These are phyloP conservation scores for Sarocladiaceae sp. DNA, from an alignment of 2,329 filamentous ascomycete genomes.

Conservation along the genomic window DNA sequence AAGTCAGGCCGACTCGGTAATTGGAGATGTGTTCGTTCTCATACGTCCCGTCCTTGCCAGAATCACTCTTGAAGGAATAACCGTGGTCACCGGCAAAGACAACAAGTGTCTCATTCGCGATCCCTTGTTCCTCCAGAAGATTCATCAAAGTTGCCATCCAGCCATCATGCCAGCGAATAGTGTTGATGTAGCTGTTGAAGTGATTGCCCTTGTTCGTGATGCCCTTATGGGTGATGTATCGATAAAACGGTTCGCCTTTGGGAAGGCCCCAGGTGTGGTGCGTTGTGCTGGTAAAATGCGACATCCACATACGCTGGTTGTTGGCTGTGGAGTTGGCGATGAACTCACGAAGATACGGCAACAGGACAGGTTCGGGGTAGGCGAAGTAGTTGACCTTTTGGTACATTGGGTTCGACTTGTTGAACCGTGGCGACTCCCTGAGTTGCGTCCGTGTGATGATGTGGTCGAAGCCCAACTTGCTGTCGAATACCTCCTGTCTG, in stretches of 20 bases:
- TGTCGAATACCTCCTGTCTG: slow-evolving; percentile 13
- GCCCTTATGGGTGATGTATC: slow-evolving; percentile 12
- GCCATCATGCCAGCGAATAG: slow-evolving; percentile 32
- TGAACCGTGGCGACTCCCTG: slow-evolving; percentile 10
- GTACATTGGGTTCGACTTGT: slow-evolving; percentile 10
- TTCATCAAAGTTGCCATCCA: slow-evolving; percentile 34
- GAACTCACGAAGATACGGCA: slow-evolving; percentile 32
- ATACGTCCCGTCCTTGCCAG: slow-evolving; percentile 31
- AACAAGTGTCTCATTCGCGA: slow-evolving; percentile 39
- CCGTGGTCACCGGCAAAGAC: slow-evolving; percentile 41
- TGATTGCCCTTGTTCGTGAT: no score
- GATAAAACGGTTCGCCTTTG: slow-evolving; percentile 18
- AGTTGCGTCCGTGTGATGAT: slow-evolving; percentile 16
- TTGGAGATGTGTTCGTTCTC: slow-evolving; percentile 39
- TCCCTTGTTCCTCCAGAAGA: slow-evolving; percentile 36
- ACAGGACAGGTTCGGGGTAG: slow-evolving; percentile 33
- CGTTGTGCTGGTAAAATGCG: slow-evolving; percentile 30
- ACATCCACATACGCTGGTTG: slow-evolving; percentile 27
- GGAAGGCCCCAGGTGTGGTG: slow-evolving; percentile 40
- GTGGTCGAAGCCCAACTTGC: slow-evolving; percentile 18
- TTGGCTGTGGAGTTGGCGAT: slow-evolving; percentile 23
- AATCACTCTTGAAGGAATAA: slow-evolving; percentile 36
- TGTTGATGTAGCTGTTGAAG: slow-evolving; percentile 37
- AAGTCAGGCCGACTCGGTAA: slow-evolving; percentile 37
- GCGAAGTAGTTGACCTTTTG: slow-evolving; percentile 36